These are phyloP conservation scores for Podospora comata DNA, from an alignment of 495 filamentous ascomycete genomes.

Conservation along the genomic window DNA sequence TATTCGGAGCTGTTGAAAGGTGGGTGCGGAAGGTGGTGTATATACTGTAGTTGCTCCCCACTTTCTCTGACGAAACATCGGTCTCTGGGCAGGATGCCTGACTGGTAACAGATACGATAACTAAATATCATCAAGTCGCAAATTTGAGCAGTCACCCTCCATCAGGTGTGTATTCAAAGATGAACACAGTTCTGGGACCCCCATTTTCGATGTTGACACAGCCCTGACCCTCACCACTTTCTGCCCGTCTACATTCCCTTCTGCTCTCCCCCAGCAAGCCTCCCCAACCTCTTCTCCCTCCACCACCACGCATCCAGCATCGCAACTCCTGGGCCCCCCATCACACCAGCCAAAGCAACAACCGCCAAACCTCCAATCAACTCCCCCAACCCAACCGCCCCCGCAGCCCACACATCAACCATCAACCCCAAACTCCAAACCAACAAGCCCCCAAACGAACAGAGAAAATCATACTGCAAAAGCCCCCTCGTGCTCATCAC, in stretches of 20 bases:
- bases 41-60: no score
- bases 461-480: constrained; percentile 2
- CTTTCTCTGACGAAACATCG: no score
- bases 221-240: not conserved
- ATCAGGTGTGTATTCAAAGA: no score
- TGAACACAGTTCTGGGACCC: no score
- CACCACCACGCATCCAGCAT: constrained; percentile 4
- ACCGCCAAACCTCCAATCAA: not conserved
- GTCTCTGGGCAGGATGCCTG: no score
- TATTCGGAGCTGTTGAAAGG: no score
- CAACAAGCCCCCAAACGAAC: constrained; percentile 1
- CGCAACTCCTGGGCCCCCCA: not conserved
- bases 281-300: constrained; percentile 1
- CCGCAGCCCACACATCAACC: not conserved
- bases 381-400: not conserved
- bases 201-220: not conserved
- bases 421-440: not conserved
- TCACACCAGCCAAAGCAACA: not conserved
- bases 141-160: no score
- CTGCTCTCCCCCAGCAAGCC: not conserved
- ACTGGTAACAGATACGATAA: no score
- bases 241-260: not conserved
- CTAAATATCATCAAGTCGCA: no score
- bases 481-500: not conserved
- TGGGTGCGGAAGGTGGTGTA: no score